Percentiles rank a stretch among this genome's conserved stretches.
Evolutionary conservation across 2,329 filamentous ascomycete species (phyloP).

Genomic region (Fusarium cyanostomum): DNA sequence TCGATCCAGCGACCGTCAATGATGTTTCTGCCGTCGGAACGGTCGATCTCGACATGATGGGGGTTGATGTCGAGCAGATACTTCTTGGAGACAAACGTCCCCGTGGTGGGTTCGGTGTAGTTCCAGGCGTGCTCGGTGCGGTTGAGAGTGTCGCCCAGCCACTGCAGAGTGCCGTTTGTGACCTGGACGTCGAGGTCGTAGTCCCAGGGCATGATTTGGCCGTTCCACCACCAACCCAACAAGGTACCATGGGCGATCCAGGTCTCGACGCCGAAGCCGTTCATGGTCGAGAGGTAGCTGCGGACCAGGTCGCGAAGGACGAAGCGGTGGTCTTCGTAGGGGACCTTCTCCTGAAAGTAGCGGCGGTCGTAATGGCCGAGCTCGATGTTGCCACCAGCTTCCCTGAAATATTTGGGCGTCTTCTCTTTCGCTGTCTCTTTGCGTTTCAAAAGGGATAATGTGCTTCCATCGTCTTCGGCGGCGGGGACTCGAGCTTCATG

Average conservation of each 20-base stretch:
- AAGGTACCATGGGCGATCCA: constrained; percentile 89
- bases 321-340: constrained; percentile 72
- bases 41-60: constrained; percentile 67
- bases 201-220: constrained; percentile 81
- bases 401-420: constrained; percentile 69
- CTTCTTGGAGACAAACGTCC: constrained; percentile 52
- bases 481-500: constrained; percentile 1
- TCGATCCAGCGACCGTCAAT: constrained; percentile 90
- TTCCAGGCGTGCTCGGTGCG: constrained; percentile 70
- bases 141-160: constrained; percentile 74
- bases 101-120: constrained; percentile 54
- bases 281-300: constrained; percentile 76
- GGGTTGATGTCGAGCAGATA: constrained; percentile 85
- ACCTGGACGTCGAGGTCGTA: constrained; percentile 87
- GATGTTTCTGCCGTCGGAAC: constrained; percentile 77
- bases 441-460: constrained; percentile 8
- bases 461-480: neutral
- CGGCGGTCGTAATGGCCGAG: constrained; percentile 79
- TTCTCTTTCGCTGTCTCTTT: constrained; percentile 14
- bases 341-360: constrained; percentile 71
- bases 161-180: constrained; percentile 70
- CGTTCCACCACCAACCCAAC: constrained; percentile 91
- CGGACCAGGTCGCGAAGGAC: constrained; percentile 75
- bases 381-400: constrained; percentile 67
- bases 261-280: constrained; percentile 74